These are phyloP conservation scores for Rhizophagus sp. DNA, from an alignment of 192 early-diverging fungal genomes.

Conservation along the genomic window DNA sequence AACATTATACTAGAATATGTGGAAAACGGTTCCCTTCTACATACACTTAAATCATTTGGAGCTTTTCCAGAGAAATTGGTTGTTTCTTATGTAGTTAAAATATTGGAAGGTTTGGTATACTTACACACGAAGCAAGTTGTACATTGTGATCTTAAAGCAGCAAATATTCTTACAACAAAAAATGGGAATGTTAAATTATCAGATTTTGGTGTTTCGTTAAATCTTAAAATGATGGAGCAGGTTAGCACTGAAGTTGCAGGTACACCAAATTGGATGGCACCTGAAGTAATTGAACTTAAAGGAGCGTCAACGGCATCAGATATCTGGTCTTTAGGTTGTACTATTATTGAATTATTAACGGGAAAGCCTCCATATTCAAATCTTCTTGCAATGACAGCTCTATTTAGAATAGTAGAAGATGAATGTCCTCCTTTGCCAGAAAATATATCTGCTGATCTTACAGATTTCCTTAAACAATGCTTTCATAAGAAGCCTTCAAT, in stretches of 20 bases:
- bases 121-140: slow-evolving; percentile 86
- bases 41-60: slow-evolving; percentile 86
- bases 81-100: slow-evolving; percentile 82
- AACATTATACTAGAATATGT: slow-evolving; percentile 88
- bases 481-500: slow-evolving; percentile 79
- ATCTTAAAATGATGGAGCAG: slow-evolving; percentile 71
- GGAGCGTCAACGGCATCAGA: slow-evolving; percentile 89
- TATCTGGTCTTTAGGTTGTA: slow-evolving; percentile 94
- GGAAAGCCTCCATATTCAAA: slow-evolving; percentile 91
- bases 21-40: slow-evolving; percentile 91
- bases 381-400: slow-evolving; percentile 83
- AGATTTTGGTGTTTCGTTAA: slow-evolving; percentile 95
- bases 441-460: slow-evolving; percentile 73
- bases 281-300: slow-evolving; percentile 88
- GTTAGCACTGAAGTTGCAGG: slow-evolving; percentile 77
- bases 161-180: slow-evolving; percentile 97
- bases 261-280: slow-evolving; percentile 89
- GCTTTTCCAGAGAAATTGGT: slow-evolving; percentile 89
- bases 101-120: slow-evolving; percentile 87
- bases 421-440: slow-evolving; percentile 85
- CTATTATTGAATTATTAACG: slow-evolving; percentile 88
- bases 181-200: slow-evolving; percentile 92
- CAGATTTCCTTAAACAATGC: slow-evolving; percentile 80
- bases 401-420: slow-evolving; percentile 95
- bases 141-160: slow-evolving; percentile 96